A percentile compares a stretch with the other conserved stretches of the same genome.
These are phyloP conservation scores for Solanum tarijense DNA, from an alignment of 257 asterid genomes.

Conservation along the genomic window DNA sequence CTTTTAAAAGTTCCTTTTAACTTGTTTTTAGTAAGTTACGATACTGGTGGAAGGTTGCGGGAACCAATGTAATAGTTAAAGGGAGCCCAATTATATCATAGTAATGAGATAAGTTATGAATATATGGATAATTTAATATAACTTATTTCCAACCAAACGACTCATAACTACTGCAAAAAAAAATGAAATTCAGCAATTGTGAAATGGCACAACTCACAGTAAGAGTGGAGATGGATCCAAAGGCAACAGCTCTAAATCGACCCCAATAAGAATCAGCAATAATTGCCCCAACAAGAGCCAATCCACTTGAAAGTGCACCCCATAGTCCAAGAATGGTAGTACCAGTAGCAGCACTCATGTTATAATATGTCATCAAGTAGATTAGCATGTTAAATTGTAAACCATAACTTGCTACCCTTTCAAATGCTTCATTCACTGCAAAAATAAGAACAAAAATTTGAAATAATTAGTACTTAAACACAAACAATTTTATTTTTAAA, in stretches of 20 bases:
- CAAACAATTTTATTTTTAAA: not conserved
- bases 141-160: too few species aligned
- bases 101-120: too few species aligned
- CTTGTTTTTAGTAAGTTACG: not conserved
- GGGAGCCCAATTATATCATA: too few species aligned
- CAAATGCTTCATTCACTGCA: not conserved
- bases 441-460: not conserved
- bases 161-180: not conserved
- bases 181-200: not conserved
- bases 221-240: slow-evolving; percentile 8
- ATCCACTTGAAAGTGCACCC: not conserved
- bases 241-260: not conserved
- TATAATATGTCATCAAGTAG: not conserved
- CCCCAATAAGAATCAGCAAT: slow-evolving; percentile 8
- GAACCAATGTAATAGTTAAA: too few species aligned
- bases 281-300: slow-evolving; percentile 5
- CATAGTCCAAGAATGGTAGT: not conserved
- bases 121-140: too few species aligned
- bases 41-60: too few species aligned
- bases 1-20: not conserved
- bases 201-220: not conserved
- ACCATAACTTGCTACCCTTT: not conserved
- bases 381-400: not conserved
- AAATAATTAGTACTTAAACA: not conserved
- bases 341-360: not conserved